A percentile compares a stretch with the other conserved stretches of the same genome.
phyloP scores from a whole-genome alignment of 208 protist genomes.

The Leishmania aethiopica region DNA sequence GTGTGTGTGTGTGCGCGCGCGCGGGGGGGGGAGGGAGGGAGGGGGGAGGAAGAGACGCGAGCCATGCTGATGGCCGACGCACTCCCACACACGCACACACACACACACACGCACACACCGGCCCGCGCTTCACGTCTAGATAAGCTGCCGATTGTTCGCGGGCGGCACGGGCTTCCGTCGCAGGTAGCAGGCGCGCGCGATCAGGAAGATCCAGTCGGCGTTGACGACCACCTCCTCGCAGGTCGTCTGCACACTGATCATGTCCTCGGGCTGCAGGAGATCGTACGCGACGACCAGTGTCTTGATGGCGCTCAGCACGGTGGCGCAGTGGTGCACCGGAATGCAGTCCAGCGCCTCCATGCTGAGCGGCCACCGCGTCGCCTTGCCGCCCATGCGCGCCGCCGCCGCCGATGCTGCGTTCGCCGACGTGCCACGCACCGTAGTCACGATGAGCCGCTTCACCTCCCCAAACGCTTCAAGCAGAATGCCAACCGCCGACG shows the following conservation, averaged over 20 bases:
- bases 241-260: conserved; percentile 44
- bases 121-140: background rate
- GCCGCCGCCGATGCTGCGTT: conserved; percentile 14
- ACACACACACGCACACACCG: conserved; percentile 13
- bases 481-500: conserved; percentile 66
- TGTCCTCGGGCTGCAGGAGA: conserved; percentile 59
- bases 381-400: conserved; percentile 19
- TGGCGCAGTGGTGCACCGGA: conserved; percentile 73
- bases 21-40: background rate
- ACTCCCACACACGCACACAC: background rate
- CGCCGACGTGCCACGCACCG: conserved; percentile 28
- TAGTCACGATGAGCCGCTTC: conserved; percentile 72
- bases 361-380: conserved; percentile 73
- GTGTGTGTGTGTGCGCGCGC: background rate
- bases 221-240: conserved; percentile 82
- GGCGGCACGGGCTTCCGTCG: conserved; percentile 69
- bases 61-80: background rate
- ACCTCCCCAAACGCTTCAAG: conserved; percentile 82
- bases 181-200: conserved; percentile 73
- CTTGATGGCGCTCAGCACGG: conserved; percentile 79
- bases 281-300: conserved; percentile 84
- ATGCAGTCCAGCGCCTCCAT: conserved; percentile 71
- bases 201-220: conserved; percentile 83
- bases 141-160: conserved; percentile 58
- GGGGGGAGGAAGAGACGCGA: background rate